A percentile compares a stretch with the other conserved stretches of the same genome.
phyloP scores from a whole-genome alignment of 2,329 filamentous ascomycete genomes.

The Verticillium longisporum region DNA sequence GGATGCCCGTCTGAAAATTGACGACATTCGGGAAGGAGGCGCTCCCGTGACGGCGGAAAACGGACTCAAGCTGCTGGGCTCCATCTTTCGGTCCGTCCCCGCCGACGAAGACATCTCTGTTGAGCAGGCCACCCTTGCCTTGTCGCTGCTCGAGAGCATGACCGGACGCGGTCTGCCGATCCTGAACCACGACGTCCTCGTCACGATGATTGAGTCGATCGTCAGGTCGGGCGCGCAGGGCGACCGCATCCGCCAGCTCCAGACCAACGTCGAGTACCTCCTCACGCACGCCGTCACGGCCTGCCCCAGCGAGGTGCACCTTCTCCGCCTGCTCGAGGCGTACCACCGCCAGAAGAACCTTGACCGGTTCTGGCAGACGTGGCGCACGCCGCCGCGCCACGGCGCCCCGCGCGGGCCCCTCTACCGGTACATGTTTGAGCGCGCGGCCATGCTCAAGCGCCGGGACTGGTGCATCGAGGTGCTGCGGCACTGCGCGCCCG shows the following conservation, averaged over 20 bases:
- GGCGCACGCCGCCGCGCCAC: conserved; percentile 47
- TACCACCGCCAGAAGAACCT: conserved; percentile 43
- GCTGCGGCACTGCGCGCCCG: conserved; percentile 46
- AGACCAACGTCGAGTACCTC: conserved; percentile 37
- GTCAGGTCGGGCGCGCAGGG: conserved; percentile 23
- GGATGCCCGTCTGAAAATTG: conserved; percentile 18
- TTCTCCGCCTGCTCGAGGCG: conserved; percentile 34
- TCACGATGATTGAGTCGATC: conserved; percentile 35
- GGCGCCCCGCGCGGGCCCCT: conserved; percentile 41
- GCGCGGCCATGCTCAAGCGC: conserved; percentile 37
- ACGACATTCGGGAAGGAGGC: conserved; percentile 31
- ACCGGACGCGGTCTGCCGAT: conserved; percentile 36
- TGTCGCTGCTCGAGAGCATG: conserved; percentile 36
- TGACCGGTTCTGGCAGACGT: conserved; percentile 53
- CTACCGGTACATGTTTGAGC: conserved; percentile 47
- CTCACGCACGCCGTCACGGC: conserved; percentile 28
- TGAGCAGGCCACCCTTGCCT: conserved; percentile 29
- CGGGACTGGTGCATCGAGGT: conserved; percentile 36
- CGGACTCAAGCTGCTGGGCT: conserved; percentile 28
- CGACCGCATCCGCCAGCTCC: conserved; percentile 27
- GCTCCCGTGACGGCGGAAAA: conserved; percentile 25
- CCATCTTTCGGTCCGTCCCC: conserved; percentile 24
- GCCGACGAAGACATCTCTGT: conserved; percentile 14
- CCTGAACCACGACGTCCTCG: conserved; percentile 39
- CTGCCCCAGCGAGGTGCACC: conserved; percentile 28